These are phyloP conservation scores for Trametes cinnabarina DNA, from an alignment of 768 basidiomycete genomes.

Conservation along the genomic window DNA sequence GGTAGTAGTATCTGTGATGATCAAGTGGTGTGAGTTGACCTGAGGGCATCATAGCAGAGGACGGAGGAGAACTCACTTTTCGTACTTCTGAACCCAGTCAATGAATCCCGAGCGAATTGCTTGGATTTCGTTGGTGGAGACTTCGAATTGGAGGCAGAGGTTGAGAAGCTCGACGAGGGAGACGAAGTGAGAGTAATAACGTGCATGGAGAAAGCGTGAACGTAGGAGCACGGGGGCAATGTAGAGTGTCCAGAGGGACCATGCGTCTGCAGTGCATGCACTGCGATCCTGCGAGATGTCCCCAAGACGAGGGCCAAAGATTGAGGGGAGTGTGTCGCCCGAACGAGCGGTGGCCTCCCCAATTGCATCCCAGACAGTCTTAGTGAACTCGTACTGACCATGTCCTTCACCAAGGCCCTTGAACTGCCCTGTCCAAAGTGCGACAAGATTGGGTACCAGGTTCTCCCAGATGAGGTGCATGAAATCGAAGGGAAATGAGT, in stretches of 20 bases:
- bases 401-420: constrained; percentile 36
- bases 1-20: constrained; percentile 29
- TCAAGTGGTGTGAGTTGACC: neutral
- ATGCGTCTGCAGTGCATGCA: constrained; percentile 37
- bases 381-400: constrained; percentile 29
- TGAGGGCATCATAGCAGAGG: neutral
- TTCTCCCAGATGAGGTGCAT: constrained; percentile 52
- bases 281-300: constrained; percentile 32
- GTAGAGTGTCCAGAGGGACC: constrained; percentile 40
- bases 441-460: constrained; percentile 39
- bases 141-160: constrained; percentile 37
- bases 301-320: constrained; percentile 36
- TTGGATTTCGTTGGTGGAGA: constrained; percentile 27
- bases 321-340: constrained; percentile 38
- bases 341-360: constrained; percentile 31
- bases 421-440: constrained; percentile 40
- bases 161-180: constrained; percentile 38
- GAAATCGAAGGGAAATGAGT: constrained; percentile 46
- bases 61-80: constrained; percentile 32
- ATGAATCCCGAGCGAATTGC: constrained; percentile 32
- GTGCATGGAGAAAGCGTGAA: constrained; percentile 28
- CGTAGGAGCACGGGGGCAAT: constrained; percentile 39
- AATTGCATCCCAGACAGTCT: constrained; percentile 41
- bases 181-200: constrained; percentile 44
- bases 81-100: constrained; percentile 39